These are phyloP conservation scores for Aspergillus arachidicola DNA, from an alignment of 2,329 filamentous ascomycete genomes.

Conservation along the genomic window DNA sequence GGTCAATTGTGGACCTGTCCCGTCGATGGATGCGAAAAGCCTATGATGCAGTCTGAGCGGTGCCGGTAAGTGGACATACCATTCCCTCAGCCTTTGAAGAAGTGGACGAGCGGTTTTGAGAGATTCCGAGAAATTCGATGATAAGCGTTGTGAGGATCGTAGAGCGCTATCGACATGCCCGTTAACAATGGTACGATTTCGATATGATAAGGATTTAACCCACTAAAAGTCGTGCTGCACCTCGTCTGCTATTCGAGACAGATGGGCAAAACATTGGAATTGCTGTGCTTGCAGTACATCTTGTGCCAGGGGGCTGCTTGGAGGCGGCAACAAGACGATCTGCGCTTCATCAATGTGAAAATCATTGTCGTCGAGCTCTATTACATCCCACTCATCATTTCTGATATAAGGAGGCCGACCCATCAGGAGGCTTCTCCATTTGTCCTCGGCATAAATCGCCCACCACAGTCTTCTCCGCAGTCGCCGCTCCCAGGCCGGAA, in stretches of 20 bases:
- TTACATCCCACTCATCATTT: conserved; percentile 33
- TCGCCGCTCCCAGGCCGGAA: conserved; percentile 35
- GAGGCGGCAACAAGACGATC: neutral
- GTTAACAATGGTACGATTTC: too few relatives aligned
- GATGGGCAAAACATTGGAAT: conserved; percentile 21
- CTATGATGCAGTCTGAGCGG: conserved; percentile 16
- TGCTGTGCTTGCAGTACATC: neutral
- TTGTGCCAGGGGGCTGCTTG: neutral
- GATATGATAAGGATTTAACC: conserved; percentile 2
- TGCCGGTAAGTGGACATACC: conserved; percentile 26
- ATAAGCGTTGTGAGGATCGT: conserved; percentile 23
- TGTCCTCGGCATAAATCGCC: conserved; percentile 37
- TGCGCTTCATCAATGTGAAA: conserved; percentile 18
- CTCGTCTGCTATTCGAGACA: conserved; percentile 26
- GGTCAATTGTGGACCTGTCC: conserved; percentile 8
- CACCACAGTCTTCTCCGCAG: conserved; percentile 39
- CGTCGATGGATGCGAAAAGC: conserved; percentile 11
- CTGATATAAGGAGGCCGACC: conserved; percentile 35
- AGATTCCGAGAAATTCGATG: conserved; percentile 24
- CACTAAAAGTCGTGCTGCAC: conserved; percentile 28
- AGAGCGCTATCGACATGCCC: conserved; percentile 23
- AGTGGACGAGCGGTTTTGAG: conserved; percentile 24
- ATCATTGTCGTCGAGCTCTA: conserved; percentile 24
- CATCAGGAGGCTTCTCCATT: conserved; percentile 33
- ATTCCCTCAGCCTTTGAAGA: conserved; percentile 23